phyloP scores from a whole-genome alignment of 2,329 filamentous ascomycete species.

The Mycosphaerella arachidis region DNA sequence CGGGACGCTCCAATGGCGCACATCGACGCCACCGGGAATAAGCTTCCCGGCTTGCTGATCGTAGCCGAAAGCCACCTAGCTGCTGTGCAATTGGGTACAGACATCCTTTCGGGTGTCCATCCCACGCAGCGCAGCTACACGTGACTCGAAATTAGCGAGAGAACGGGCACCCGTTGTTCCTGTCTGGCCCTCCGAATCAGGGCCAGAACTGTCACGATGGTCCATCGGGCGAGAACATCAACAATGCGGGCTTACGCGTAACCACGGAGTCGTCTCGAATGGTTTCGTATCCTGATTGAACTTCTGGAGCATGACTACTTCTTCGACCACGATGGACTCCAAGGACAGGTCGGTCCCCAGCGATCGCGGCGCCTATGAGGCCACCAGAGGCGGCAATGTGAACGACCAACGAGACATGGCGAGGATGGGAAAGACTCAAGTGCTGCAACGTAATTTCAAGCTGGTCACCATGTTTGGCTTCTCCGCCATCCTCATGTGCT shows the following conservation, averaged over 20 bases:
- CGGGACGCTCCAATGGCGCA: neutral
- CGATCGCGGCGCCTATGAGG: constrained; percentile 2
- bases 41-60: neutral
- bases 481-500: constrained; percentile 22
- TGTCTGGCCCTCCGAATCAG: neutral
- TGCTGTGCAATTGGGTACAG: neutral
- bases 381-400: constrained; percentile 8
- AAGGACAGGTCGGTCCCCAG: neutral
- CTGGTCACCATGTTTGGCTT: constrained; percentile 24
- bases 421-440: constrained; percentile 8
- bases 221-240: neutral
- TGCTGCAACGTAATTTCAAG: constrained; percentile 21
- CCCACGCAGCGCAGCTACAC: neutral
- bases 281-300: neutral
- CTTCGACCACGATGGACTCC: neutral
- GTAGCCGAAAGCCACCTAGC: neutral
- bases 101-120: neutral
- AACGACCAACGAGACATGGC: constrained; percentile 7
- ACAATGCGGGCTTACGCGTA: neutral
- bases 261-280: neutral
- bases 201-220: neutral
- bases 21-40: neutral
- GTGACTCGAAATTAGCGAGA: neutral
- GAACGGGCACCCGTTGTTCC: neutral
- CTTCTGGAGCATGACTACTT: neutral